phyloP scores from a whole-genome alignment of 306 rosid genomes.

The Ormosia semicastrata region DNA sequence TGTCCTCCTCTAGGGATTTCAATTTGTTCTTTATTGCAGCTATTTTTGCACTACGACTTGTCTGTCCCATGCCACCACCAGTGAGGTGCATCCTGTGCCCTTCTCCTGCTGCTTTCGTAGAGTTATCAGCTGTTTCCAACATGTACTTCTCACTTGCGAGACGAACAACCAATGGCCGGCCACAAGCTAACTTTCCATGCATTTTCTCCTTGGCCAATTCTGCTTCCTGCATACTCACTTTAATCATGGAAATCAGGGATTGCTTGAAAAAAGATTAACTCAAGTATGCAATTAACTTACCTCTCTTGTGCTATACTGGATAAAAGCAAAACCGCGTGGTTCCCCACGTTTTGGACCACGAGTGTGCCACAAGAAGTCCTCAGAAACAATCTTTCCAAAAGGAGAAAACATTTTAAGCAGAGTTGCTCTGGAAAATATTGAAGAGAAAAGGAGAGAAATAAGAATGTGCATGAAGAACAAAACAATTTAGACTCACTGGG shows the following conservation, averaged over 20 bases:
- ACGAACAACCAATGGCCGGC: conserved; percentile 88
- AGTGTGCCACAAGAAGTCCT: conserved; percentile 87
- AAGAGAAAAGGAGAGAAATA: not conserved
- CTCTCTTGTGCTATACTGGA: conserved; percentile 75
- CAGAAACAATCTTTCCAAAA: conserved; percentile 78
- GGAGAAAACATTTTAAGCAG: conserved; percentile 90
- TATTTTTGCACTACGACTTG: conserved; percentile 71
- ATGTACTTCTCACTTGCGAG: conserved; percentile 61
- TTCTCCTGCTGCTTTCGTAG: conserved; percentile 41
- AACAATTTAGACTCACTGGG: not conserved
- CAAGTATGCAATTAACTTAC: conserved; percentile 45
- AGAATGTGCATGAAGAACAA: conserved; percentile 23
- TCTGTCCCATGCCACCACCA: conserved; percentile 51
- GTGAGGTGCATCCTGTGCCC: conserved; percentile 46
- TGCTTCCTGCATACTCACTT: conserved; percentile 99
- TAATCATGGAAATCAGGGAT: conserved; percentile 71
- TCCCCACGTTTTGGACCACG: conserved; percentile 86
- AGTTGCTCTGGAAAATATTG: conserved; percentile 59
- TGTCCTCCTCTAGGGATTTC: conserved; percentile 79
- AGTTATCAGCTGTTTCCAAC: conserved; percentile 43
- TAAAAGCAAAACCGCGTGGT: conserved; percentile 92
- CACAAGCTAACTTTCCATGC: conserved; percentile 88
- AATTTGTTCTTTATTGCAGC: conserved; percentile 95
- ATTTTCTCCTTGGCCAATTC: conserved; percentile 93
- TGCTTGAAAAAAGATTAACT: conserved; percentile 28